phyloP scores from a whole-genome alignment of 345 rosid genomes.

The Salix purpurea region DNA sequence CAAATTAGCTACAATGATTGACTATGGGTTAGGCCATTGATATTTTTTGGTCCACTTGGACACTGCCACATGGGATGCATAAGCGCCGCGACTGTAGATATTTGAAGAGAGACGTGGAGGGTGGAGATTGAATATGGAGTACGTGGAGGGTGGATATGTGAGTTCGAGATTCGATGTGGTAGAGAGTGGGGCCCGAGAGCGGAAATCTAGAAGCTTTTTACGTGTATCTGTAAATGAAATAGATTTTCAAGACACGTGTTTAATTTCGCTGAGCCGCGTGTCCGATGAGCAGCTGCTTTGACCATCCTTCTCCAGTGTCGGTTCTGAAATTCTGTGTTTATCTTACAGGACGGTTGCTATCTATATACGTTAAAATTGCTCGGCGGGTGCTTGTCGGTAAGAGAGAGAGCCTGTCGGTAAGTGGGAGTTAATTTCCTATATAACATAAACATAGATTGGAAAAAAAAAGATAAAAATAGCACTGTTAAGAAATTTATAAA shows the following conservation, averaged over 20 bases:
- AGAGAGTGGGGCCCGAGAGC: constrained; percentile 10
- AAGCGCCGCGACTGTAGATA: constrained; percentile 12
- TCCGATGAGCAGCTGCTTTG: neutral
- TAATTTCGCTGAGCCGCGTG: neutral
- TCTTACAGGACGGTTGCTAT: neutral
- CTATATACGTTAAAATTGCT: too few relatives aligned
- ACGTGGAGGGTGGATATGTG: constrained; percentile 37
- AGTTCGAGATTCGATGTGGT: constrained; percentile 9
- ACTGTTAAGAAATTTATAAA: too few relatives aligned
- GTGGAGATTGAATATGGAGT: constrained; percentile 1
- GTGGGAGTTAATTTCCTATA: too few relatives aligned
- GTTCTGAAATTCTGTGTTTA: neutral
- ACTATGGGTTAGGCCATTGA: constrained; percentile 16
- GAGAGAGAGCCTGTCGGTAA: too few relatives aligned
- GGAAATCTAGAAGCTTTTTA: constrained; percentile 15
- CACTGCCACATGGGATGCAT: constrained; percentile 37
- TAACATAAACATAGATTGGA: too few relatives aligned
- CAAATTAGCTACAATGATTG: neutral
- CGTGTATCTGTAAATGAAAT: constrained; percentile 10
- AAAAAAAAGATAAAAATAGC: too few relatives aligned
- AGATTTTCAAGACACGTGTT: constrained; percentile 24
- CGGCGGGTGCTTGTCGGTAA: too few relatives aligned
- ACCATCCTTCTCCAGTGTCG: constrained; percentile 11
- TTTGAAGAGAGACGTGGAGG: constrained; percentile 21
- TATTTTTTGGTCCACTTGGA: constrained; percentile 1